Conservation (phyloP, 164 flowering plant species). For the Sedum album region DNA sequence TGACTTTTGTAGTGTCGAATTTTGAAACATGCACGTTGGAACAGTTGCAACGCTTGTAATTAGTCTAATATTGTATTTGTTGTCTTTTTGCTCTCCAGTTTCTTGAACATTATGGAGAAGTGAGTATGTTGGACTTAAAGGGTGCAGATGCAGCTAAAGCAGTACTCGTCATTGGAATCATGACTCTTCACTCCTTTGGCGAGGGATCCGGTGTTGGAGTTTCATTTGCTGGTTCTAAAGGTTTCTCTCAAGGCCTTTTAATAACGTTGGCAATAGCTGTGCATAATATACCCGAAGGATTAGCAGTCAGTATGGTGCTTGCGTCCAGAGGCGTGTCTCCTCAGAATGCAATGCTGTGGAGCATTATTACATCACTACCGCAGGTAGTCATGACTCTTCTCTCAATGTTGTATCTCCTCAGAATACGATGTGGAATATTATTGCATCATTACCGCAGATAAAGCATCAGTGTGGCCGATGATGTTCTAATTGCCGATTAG, state of each 20-base stretch:
- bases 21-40: no score
- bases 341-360: constrained; percentile 96
- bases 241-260: constrained; percentile 85
- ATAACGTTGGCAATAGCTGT: constrained; percentile 98
- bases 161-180: constrained; percentile 92
- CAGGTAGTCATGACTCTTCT: constrained; percentile 51
- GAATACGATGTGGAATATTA: not conserved
- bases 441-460: no score
- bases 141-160: constrained; percentile 96
- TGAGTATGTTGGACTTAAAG: constrained; percentile 96
- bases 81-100: constrained; percentile 33
- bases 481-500: no score
- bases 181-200: constrained; percentile 99
- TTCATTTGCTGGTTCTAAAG: constrained; percentile 98
- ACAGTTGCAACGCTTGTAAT: not conserved
- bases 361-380: constrained; percentile 92
- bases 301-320: constrained; percentile 98
- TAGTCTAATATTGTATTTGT: not conserved
- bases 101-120: constrained; percentile 90
- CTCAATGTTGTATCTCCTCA: no score
- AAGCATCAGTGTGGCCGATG: no score
- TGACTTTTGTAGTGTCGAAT: no score
- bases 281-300: constrained; percentile 96
- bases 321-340: constrained; percentile 98
- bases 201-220: constrained; percentile 99